phyloP scores from a whole-genome alignment of 2,329 filamentous ascomycete species.

The Myriosclerotinia scirpicola region DNA sequence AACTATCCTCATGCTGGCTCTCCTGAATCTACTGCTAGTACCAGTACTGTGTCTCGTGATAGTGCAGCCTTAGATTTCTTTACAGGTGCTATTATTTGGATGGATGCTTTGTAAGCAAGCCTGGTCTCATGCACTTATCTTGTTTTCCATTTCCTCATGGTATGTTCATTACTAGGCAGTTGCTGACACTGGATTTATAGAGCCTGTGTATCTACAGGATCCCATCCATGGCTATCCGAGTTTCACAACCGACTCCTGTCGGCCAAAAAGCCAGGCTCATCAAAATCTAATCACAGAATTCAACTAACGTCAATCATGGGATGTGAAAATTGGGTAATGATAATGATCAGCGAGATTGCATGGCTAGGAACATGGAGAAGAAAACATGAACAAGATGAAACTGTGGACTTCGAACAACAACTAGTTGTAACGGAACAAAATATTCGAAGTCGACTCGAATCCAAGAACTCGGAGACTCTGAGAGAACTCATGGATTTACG shows the following conservation, averaged over 20 bases:
- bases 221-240: slow-evolving; percentile 45
- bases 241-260: slow-evolving; percentile 23
- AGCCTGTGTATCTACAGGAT: slow-evolving; percentile 48
- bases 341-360: slow-evolving; percentile 53
- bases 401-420: slow-evolving; percentile 1
- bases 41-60: slow-evolving; percentile 3
- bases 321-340: slow-evolving; percentile 56
- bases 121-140: background rate
- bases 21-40: background rate
- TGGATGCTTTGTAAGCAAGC: slow-evolving; percentile 16
- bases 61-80: slow-evolving; percentile 22
- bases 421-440: slow-evolving; percentile 1
- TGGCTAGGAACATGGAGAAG: slow-evolving; percentile 57
- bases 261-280: background rate
- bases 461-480: slow-evolving; percentile 4
- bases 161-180: background rate
- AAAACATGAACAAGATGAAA: slow-evolving; percentile 47
- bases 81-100: slow-evolving; percentile 18
- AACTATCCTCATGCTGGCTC: background rate
- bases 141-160: background rate
- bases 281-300: slow-evolving; percentile 35
- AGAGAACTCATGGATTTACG: slow-evolving; percentile 11
- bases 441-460: slow-evolving; percentile 3
- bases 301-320: slow-evolving; percentile 53
- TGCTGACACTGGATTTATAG: slow-evolving; percentile 9